A percentile compares a stretch with the other conserved stretches of the same genome.
Evolutionary conservation across 176 grass and related monocot species (phyloP).

Genomic region (Tillandsia leiboldiana): DNA sequence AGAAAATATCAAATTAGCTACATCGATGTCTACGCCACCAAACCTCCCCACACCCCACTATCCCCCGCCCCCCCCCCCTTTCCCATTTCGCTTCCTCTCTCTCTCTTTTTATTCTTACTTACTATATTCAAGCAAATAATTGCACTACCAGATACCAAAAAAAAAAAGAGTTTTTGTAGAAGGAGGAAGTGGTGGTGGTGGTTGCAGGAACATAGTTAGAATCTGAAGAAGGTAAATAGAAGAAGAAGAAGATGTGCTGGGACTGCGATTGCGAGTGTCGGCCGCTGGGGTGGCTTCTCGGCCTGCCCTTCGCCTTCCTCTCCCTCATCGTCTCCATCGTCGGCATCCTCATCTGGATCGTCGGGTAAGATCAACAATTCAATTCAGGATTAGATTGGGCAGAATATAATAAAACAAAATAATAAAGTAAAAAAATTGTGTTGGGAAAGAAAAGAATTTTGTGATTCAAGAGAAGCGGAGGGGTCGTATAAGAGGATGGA

Average conservation of each 20-base stretch:
- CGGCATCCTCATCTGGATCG: constrained; percentile 33
- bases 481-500: neutral
- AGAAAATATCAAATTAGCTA: no score
- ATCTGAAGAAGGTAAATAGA: neutral
- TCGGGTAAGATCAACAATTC: constrained; percentile 24
- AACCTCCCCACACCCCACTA: no score
- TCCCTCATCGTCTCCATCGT: constrained; percentile 24
- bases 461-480: neutral
- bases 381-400: neutral
- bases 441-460: neutral
- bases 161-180: no score
- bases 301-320: constrained; percentile 33
- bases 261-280: constrained; percentile 31
- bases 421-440: no score
- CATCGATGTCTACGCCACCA: no score
- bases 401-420: no score
- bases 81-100: no score
- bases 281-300: constrained; percentile 23
- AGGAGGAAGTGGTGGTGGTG: no score
- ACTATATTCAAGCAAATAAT: no score
- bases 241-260: constrained; percentile 22
- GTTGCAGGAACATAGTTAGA: neutral
- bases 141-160: no score
- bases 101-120: no score
- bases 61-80: no score